phyloP scores from a whole-genome alignment of 306 rosid genomes.

The Castanea sativa region DNA sequence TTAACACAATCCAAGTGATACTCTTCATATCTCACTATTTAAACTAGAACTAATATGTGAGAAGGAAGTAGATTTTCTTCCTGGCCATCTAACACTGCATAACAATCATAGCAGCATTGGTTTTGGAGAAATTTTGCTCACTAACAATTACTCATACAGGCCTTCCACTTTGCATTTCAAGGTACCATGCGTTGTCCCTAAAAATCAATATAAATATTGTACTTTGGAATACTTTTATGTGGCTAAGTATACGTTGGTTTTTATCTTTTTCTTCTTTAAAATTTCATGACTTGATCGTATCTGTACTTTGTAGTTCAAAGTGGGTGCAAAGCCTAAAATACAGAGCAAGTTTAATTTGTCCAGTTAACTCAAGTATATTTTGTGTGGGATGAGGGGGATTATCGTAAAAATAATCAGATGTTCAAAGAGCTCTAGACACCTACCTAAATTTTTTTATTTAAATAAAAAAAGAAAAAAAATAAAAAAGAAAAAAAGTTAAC shows the following conservation, averaged over 20 bases:
- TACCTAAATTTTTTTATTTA: too few species aligned
- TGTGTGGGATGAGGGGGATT: too few species aligned
- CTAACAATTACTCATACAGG: too few species aligned
- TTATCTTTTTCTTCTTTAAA: too few species aligned
- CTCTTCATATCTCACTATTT: conserved; percentile 10
- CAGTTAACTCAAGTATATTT: too few species aligned
- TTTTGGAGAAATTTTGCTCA: too few species aligned
- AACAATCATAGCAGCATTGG: background rate
- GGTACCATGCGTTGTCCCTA: background rate
- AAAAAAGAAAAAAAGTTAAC: too few species aligned
- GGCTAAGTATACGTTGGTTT: background rate
- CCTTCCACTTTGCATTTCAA: background rate
- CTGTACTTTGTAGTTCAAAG: too few species aligned
- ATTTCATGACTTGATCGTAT: too few species aligned
- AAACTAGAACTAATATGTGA: background rate
- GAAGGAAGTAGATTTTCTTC: background rate
- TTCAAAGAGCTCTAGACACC: too few species aligned
- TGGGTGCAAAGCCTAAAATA: background rate
- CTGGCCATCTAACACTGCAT: background rate
- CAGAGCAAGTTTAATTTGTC: background rate
- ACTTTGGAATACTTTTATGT: background rate
- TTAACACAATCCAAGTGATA: conserved; percentile 21
- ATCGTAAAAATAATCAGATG: too few species aligned
- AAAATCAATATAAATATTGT: background rate
- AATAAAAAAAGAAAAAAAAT: too few species aligned